Base-by-base conservation (phyloP, 768 basidiomycete genomes). In the Mycena rosella region DNA sequence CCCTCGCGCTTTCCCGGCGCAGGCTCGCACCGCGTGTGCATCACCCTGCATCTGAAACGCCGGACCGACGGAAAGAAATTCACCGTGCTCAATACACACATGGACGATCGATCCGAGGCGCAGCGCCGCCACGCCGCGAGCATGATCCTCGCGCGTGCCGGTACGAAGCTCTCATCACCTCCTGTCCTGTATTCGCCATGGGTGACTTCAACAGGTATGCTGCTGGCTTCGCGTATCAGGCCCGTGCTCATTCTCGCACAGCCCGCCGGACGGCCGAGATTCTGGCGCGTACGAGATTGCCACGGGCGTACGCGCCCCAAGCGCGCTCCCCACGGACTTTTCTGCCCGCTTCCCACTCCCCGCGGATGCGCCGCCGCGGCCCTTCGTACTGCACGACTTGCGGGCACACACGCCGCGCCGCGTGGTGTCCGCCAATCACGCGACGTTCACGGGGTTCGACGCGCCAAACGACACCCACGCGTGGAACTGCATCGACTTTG, bases 171-270 rank as follows among this genome's bases (percentile, higher is more conserved):
- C 74, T 76, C 30, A 79, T 72, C 17, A 80, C 81, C 5, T 67
- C 65, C 11, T 75, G 74, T 1, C 83, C 86, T 0, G 84, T 89
- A 2, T 68, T 89, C 66, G 73, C 88, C 68, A 80, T 82, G 0
- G 88, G 87, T 0, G 87, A 89, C 75, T 87, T 89, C 70, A 89
- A 89, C 60, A 81, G 80, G 80, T 77, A 10, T n/a, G n/a, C n/a
- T 40, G 34, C 34, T 36, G 34, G 15, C 15, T 36, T 15, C 34
- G 8, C 34, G n/a, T n/a, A n/a, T n/a, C n/a, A n/a, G n/a, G n/a
- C 34, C 34, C 34, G 7, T 36, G 34, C 34, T 7, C n/a, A 36
- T 18, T 10, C 38, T 40, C 11, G 9, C 42, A 22, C 69, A 87
- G 86, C 71, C 78, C 81, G 7, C 78, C 83, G 5, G 78, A 72